Conservation (phyloP, 345 rosid genomes). For the Aquilaria yunnanensis region DNA sequence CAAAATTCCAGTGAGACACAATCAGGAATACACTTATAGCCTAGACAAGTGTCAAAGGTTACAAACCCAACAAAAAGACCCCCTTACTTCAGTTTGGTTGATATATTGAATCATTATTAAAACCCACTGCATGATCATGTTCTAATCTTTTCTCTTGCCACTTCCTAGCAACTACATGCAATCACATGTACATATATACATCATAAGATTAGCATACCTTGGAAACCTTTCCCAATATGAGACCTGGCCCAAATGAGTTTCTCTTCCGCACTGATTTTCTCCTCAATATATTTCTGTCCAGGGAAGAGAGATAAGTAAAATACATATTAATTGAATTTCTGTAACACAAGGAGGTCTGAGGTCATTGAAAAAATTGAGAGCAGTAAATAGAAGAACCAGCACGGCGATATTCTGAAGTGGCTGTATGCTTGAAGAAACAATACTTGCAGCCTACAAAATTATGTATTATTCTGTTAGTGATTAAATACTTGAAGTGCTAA, state of each 20-base stretch:
- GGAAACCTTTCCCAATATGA: conserved; percentile 65
- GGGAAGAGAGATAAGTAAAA: neutral
- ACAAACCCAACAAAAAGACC: no score
- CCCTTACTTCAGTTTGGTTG: no score
- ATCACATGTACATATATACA: no score
- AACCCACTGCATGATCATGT: no score
- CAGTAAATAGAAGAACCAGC: conserved; percentile 27
- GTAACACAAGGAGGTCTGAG: neutral
- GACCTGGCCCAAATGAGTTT: conserved; percentile 38
- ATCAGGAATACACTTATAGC: no score
- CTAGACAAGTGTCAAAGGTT: no score
- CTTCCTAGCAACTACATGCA: no score
- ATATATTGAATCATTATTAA: no score
- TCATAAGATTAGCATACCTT: conserved; percentile 27
- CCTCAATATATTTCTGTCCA: conserved; percentile 48
- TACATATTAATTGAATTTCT: neutral
- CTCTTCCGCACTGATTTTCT: conserved; percentile 45
- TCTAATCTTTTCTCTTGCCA: no score
- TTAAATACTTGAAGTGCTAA: neutral
- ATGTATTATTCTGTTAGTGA: neutral
- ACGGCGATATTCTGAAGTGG: conserved; percentile 66
- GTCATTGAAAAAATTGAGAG: neutral
- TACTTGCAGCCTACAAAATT: conserved; percentile 48
- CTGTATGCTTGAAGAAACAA: conserved; percentile 76
- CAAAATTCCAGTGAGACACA: no score